Conservation (phyloP, 345 rosid genomes). For the Cardamine occulta region DNA sequence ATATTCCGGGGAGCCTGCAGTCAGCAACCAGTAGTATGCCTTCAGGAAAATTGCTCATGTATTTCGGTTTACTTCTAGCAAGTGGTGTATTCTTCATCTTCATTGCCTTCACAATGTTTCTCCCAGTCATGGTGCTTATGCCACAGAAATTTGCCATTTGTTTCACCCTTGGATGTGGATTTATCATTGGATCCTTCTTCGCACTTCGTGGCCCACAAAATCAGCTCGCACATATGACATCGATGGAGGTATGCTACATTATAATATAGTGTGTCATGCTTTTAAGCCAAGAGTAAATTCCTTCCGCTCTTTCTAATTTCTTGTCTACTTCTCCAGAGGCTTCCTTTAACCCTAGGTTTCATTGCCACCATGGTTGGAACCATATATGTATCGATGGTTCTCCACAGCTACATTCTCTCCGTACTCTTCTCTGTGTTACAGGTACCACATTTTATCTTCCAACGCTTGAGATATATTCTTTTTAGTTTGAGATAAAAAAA, state of each 20-base stretch:
- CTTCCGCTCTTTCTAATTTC: constrained; percentile 8
- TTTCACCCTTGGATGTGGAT: constrained; percentile 85
- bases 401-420: constrained; percentile 91
- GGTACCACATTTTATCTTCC: constrained; percentile 50
- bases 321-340: constrained; percentile 62
- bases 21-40: constrained; percentile 88
- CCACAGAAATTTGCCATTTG: constrained; percentile 96
- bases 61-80: constrained; percentile 78
- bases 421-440: constrained; percentile 88
- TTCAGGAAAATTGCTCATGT: constrained; percentile 85
- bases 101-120: constrained; percentile 91
- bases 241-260: constrained; percentile 69
- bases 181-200: constrained; percentile 85
- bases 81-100: constrained; percentile 84
- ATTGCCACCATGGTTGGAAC: constrained; percentile 89
- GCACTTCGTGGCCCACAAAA: constrained; percentile 86
- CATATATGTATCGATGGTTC: constrained; percentile 88
- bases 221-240: constrained; percentile 82
- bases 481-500: neutral
- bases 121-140: constrained; percentile 88
- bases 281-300: neutral
- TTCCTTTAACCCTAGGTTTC: constrained; percentile 82
- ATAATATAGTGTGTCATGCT: neutral
- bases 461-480: neutral
- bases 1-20: constrained; percentile 54